Evolutionary conservation across 148 eudicot genomes (phyloP).

Genomic region (Camellia lanceoleosa): DNA sequence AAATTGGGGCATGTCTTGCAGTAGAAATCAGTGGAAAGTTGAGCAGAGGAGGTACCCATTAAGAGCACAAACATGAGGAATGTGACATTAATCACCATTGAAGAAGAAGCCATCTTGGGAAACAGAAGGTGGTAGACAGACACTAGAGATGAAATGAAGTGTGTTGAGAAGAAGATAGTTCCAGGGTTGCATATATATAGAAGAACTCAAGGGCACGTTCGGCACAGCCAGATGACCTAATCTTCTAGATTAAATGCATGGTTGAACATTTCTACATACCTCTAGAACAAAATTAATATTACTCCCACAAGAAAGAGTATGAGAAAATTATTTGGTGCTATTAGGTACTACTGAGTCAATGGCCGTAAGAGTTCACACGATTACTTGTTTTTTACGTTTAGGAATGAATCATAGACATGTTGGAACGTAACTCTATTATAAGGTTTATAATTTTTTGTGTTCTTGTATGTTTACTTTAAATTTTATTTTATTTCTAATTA

Average conservation of each 20-base stretch:
- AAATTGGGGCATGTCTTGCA: slow-evolving; percentile 15
- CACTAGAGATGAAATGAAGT: background rate
- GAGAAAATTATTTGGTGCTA: too few relatives aligned
- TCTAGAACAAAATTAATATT: too few relatives aligned
- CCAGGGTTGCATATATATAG: background rate
- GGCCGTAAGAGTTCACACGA: too few relatives aligned
- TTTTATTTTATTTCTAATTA: too few relatives aligned
- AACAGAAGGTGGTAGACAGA: background rate
- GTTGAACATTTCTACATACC: background rate
- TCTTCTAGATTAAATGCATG: slow-evolving; percentile 1
- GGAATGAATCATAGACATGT: too few relatives aligned
- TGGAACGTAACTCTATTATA: too few relatives aligned
- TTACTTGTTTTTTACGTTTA: too few relatives aligned
- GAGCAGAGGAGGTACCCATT: slow-evolving; percentile 10
- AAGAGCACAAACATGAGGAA: background rate
- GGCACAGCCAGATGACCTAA: slow-evolving; percentile 13
- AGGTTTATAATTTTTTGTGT: too few relatives aligned
- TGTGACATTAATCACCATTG: background rate
- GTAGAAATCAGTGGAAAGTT: slow-evolving; percentile 18
- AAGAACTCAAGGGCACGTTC: background rate
- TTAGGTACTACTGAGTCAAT: too few relatives aligned
- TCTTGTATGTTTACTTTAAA: too few relatives aligned
- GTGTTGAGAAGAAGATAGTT: background rate
- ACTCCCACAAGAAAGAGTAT: too few relatives aligned
- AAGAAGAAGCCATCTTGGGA: slow-evolving; percentile 9